Evolutionary conservation across 441 rosid genomes (phyloP).

Genomic region (Pelargonium fulgidum): DNA sequence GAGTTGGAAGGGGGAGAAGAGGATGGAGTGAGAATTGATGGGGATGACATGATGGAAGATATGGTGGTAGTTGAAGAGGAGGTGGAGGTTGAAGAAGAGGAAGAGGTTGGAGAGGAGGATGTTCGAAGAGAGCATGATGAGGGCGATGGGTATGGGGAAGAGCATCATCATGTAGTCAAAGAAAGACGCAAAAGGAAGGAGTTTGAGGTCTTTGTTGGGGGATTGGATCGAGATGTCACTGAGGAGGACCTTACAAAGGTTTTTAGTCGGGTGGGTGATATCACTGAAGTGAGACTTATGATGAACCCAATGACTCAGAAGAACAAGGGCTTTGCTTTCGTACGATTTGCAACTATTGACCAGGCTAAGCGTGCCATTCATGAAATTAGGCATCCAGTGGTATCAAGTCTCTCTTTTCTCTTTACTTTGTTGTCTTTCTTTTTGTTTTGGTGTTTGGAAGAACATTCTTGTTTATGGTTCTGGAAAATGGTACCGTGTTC

Average conservation of each 20-base stretch:
- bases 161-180: conserved; percentile 5
- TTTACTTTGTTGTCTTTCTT: background rate
- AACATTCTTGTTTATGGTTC: too few relatives aligned
- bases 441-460: too few relatives aligned
- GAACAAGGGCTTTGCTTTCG: background rate
- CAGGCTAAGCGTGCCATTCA: background rate
- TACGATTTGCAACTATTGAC: conserved; percentile 1
- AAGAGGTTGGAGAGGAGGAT: conserved; percentile 5
- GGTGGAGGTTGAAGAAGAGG: background rate
- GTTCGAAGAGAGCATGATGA: background rate
- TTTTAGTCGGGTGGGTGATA: conserved; percentile 9
- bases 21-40: conserved; percentile 1
- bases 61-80: conserved; percentile 6
- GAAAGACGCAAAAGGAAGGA: background rate
- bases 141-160: background rate
- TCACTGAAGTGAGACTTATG: background rate
- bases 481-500: too few relatives aligned
- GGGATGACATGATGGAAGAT: conserved; percentile 1
- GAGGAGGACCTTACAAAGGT: background rate
- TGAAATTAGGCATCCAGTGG: background rate
- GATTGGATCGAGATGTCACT: background rate
- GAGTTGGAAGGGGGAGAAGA: background rate
- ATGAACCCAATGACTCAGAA: conserved; percentile 1
- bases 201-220: conserved; percentile 1
- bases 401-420: background rate